Evolutionary conservation across 768 basidiomycete species (phyloP), one percentile per base, ranked within the genome.

Genomic region (Agaricus sinodeliciosus): DNA sequence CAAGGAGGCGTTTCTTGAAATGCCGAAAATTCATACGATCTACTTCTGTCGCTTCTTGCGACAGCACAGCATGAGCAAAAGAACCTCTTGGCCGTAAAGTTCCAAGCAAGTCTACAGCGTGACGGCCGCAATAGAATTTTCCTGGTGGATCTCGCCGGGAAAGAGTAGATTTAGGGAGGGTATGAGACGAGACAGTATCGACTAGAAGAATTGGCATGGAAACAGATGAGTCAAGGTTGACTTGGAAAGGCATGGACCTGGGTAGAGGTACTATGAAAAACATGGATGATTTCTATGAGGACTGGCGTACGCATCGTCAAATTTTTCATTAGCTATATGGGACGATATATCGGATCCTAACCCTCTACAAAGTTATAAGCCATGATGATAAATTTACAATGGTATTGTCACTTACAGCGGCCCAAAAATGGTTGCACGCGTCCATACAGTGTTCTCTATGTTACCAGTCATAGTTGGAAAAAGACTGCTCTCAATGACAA

Each of bases 391-490:
- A 34, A 25, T 43, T 44, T 3, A 36, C 41, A 46, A 53, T 43
- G 49, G 26, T 48, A 57, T 51, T 35, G 37, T 15, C 16, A 70
- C 82, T 59, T 50, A 84, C 84, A 84, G 62, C 48, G 81, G 80
- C 18, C 82, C 83, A 58, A 86, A 86, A 25, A 86, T 85, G 0
- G 84, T 85, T n/a, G 78, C 71, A 35, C 68, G 67, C 54, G 69
- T 77, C 67, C 78, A 81, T 7, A 62, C 60, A 3, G 53, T 46
- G 3, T 49, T 48, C 16, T 55, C 26, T 15, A 58, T 40, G 9
- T 57, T 53, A 31, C 56, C 44, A 28, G 60, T 55, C 28, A 61
- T 58, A 6, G 60, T 58, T 9, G 77, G 78, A 59, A 79, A 78
- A n/a, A 79, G 55, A 22, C 37, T 56, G 36, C 55, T 53, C 19